Conservation (phyloP, 2,329 filamentous ascomycete genomes). For the Blastomyces silverae region DNA sequence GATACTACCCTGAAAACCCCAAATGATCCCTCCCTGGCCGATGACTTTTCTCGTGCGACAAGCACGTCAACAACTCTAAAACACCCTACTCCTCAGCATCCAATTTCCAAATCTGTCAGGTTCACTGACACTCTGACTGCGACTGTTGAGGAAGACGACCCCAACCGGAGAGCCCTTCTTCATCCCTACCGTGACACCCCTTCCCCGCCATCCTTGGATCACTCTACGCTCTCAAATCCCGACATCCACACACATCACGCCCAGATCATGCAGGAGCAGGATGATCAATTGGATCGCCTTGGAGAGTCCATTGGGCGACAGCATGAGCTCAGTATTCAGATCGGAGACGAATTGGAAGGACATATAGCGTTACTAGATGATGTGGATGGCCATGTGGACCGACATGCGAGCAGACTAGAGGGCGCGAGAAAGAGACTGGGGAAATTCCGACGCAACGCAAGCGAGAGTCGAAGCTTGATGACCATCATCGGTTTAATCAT, state of each 20-base stretch:
- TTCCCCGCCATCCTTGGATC: slow-evolving; percentile 42
- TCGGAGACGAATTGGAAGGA: slow-evolving; percentile 88
- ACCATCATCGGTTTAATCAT: slow-evolving; percentile 76
- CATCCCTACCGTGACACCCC: slow-evolving; percentile 55
- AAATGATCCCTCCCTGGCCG: slow-evolving; percentile 56
- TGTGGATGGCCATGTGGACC: slow-evolving; percentile 72
- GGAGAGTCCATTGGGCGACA: slow-evolving; percentile 83
- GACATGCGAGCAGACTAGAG: slow-evolving; percentile 69
- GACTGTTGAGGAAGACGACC: slow-evolving; percentile 45
- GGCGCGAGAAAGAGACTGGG: slow-evolving; percentile 66
- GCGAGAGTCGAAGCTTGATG: slow-evolving; percentile 81
- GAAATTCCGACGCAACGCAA: slow-evolving; percentile 63
- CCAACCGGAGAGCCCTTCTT: slow-evolving; percentile 55
- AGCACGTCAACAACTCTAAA: slow-evolving; percentile 36
- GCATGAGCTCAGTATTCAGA: slow-evolving; percentile 87
- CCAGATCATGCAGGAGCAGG: slow-evolving; percentile 77
- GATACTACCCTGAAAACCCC: slow-evolving; percentile 51
- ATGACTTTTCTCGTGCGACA: slow-evolving; percentile 59
- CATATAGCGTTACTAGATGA: slow-evolving; percentile 87
- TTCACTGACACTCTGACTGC: slow-evolving; percentile 59
- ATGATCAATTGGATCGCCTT: slow-evolving; percentile 82
- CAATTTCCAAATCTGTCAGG: slow-evolving; percentile 66
- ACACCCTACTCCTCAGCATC: slow-evolving; percentile 41
- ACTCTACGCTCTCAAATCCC: slow-evolving; percentile 61
- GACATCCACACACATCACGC: slow-evolving; percentile 83